A percentile compares a stretch with the other conserved stretches of the same genome.
These are phyloP conservation scores for Penicillium sp. DNA, from an alignment of 2,329 filamentous ascomycete species.

Conservation along the genomic window DNA sequence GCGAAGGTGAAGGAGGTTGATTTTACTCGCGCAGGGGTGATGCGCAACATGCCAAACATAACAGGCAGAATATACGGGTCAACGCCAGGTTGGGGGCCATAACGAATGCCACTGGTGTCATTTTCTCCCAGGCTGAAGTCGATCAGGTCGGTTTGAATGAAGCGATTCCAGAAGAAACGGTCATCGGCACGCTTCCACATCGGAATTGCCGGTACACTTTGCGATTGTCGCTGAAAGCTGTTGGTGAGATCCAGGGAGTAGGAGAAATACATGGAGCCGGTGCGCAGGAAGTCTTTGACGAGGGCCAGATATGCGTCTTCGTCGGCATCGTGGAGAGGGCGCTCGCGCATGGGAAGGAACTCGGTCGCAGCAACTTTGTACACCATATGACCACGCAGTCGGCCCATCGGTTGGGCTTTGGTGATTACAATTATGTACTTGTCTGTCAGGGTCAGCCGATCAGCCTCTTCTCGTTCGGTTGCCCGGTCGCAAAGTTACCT, in stretches of 20 bases:
- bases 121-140: slow-evolving; percentile 68
- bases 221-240: slow-evolving; percentile 89
- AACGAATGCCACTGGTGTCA: slow-evolving; percentile 46
- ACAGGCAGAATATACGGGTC: slow-evolving; percentile 94
- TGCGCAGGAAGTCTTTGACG: slow-evolving; percentile 76
- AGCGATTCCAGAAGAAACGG: slow-evolving; percentile 98
- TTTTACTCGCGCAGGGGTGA: slow-evolving; percentile 82
- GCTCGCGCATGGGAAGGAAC: slow-evolving; percentile 88
- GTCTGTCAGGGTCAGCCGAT: slow-evolving; percentile 50
- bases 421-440: slow-evolving; percentile 97
- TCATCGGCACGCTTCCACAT: slow-evolving; percentile 93
- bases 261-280: slow-evolving; percentile 93
- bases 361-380: slow-evolving; percentile 91
- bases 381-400: slow-evolving; percentile 91
- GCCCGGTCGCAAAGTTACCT: slow-evolving; percentile 55
- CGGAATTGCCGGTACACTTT: slow-evolving; percentile 67
- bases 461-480: background rate
- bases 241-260: slow-evolving; percentile 97
- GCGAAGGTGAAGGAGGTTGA: slow-evolving; percentile 77
- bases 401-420: slow-evolving; percentile 85
- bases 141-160: slow-evolving; percentile 86
- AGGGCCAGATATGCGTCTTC: slow-evolving; percentile 87
- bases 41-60: slow-evolving; percentile 94
- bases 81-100: slow-evolving; percentile 64
- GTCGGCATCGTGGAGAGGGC: slow-evolving; percentile 84